Evolutionary conservation across 2,329 filamentous ascomycete genomes (phyloP).

Genomic region (Geoglossum cookeanum): DNA sequence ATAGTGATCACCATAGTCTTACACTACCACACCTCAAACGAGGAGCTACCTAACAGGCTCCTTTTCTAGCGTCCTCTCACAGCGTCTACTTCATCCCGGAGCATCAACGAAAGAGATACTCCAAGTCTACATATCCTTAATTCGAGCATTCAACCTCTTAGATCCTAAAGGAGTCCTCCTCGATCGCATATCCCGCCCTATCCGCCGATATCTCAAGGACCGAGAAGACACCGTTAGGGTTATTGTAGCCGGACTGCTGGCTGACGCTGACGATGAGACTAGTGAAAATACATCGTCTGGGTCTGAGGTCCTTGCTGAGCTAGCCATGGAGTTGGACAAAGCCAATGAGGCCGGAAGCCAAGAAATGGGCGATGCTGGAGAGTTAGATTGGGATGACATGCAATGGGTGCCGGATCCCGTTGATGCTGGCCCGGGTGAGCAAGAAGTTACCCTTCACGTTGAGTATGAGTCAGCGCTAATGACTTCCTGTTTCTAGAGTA

Average conservation of each 20-base stretch:
- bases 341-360: constrained; percentile 34
- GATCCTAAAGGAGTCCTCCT: constrained; percentile 63
- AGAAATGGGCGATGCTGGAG: constrained; percentile 24
- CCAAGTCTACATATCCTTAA: constrained; percentile 61
- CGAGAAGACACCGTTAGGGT: constrained; percentile 61
- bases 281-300: constrained; percentile 19
- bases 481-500: constrained; percentile 36
- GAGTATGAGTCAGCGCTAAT: constrained; percentile 4
- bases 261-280: constrained; percentile 27
- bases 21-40: constrained; percentile 47
- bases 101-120: constrained; percentile 59
- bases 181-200: constrained; percentile 50
- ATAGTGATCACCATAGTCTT: constrained; percentile 27
- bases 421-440: constrained; percentile 52
- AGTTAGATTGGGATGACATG: constrained; percentile 81
- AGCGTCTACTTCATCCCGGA: constrained; percentile 53
- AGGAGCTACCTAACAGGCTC: constrained; percentile 50
- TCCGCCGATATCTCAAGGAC: constrained; percentile 58
- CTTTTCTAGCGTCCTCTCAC: constrained; percentile 47
- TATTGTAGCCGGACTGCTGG: constrained; percentile 54
- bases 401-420: constrained; percentile 83
- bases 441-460: neutral
- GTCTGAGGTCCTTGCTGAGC: constrained; percentile 39
- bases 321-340: constrained; percentile 46
- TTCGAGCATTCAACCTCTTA: constrained; percentile 54